Evolutionary conservation across 345 rosid genomes (phyloP), one percentile per base, ranked within the genome.

Genomic region (Trapa incisa): DNA sequence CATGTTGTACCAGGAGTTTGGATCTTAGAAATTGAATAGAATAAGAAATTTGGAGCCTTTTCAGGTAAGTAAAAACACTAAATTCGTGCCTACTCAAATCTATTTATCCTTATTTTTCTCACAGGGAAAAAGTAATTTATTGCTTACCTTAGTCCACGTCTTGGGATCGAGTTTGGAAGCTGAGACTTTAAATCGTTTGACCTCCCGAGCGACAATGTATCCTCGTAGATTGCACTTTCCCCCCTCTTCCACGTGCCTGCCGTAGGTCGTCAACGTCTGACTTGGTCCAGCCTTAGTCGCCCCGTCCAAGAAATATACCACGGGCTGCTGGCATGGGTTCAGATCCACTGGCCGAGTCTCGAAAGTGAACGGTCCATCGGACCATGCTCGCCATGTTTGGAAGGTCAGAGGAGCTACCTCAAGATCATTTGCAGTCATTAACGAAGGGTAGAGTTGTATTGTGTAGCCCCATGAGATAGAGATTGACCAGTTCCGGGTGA

Each of bases 381-480:
- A 75, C 79, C 83, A 84, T 6, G 72, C 87, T 77, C 86, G 74
- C 96, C 98, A 92, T 7, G 96, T 78, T 72, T 70, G 77, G 65
- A 89, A 89, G 66, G 98, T 92, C 71, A 39, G 75, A 1, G 80
- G 67, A 3, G 88, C 81, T 0, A 93, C 83, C 67, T 83, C 91
- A 32, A 92, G 82, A 71, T 78, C 71, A 68, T 77, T 89, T 0
- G 91, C 87, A 15, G 82, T 80, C 12, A 81, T 38, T 22, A 87
- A 4, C 2, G 75, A 80, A 0, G 91, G 89, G 69, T 86, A 86
- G 38, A 92, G 57, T 68, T 92, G 98, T 6, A 86, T 62, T 1
- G 87, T 80, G 77, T 87, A 92, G 3, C 98, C 96, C 98, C 98
- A 92, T 0, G 96, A 86, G 6, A 86, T 81, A 6, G 96, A 89